These are phyloP conservation scores for Caryopteris hybrid DNA, from an alignment of 305 asterid genomes.

Conservation along the genomic window DNA sequence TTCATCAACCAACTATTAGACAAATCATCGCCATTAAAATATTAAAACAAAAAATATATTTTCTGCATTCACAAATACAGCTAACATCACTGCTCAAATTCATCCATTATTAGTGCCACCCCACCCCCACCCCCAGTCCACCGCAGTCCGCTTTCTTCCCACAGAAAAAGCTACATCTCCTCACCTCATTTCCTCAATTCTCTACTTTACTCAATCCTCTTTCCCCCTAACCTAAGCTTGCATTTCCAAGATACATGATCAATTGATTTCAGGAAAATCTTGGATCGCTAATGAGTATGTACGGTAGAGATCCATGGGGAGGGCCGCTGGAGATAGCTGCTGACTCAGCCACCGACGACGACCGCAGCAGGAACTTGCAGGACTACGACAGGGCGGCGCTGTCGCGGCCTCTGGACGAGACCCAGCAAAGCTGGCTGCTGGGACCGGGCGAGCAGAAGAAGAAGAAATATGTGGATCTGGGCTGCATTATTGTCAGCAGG, in stretches of 20 bases:
- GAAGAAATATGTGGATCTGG: slow-evolving; percentile 96
- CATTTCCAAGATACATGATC: slow-evolving; percentile 2
- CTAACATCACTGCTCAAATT: slow-evolving; percentile 32
- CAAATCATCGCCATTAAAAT: neutral
- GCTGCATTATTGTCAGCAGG: slow-evolving; percentile 82
- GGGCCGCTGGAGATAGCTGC: slow-evolving; percentile 88
- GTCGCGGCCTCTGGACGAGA: slow-evolving; percentile 85
- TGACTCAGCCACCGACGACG: slow-evolving; percentile 88
- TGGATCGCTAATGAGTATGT: slow-evolving; percentile 39
- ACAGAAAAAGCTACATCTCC: neutral
- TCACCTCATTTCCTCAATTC: neutral
- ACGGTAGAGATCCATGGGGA: slow-evolving; percentile 95
- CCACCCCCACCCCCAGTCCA: slow-evolving; percentile 3
- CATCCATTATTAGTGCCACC: slow-evolving; percentile 15
- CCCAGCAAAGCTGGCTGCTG: slow-evolving; percentile 96
- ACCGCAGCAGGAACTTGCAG: slow-evolving; percentile 71
- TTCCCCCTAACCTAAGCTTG: neutral
- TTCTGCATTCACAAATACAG: slow-evolving; percentile 22
- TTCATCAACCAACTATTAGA: slow-evolving; percentile 29
- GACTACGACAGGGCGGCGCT: slow-evolving; percentile 78
- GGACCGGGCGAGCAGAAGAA: slow-evolving; percentile 97
- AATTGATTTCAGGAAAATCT: neutral
- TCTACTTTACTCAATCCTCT: neutral
- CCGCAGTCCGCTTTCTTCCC: slow-evolving; percentile 2
- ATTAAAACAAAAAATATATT: neutral